A percentile compares a stretch with the other conserved stretches of the same genome.
Evolutionary conservation across 1,284 basidiomycete species (phyloP).

Genomic region (Puccinia hordei): DNA sequence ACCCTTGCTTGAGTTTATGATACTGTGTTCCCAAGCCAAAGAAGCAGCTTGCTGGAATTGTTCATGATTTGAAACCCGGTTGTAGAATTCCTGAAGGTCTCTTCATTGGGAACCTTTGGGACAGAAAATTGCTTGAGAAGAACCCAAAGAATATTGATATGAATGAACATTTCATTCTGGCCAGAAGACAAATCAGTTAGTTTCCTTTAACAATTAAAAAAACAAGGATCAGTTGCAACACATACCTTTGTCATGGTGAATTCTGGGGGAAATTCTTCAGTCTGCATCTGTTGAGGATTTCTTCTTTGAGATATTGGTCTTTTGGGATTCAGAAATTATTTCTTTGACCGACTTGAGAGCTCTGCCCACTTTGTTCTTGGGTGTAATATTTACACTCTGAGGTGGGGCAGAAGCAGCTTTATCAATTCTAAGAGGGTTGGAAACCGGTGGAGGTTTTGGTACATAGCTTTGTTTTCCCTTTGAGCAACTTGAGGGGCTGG

Average conservation of each 20-base stretch:
- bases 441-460: not conserved
- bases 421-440: not conserved
- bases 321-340: too few relatives aligned
- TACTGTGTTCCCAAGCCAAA: not conserved
- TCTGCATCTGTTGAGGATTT: too few relatives aligned
- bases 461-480: too few relatives aligned
- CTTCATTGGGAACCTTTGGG: not conserved
- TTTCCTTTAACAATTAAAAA: too few relatives aligned
- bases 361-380: not conserved
- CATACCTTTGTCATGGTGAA: slow-evolving; percentile 23
- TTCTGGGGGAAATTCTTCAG: slow-evolving; percentile 21
- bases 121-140: slow-evolving; percentile 13
- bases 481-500: too few relatives aligned
- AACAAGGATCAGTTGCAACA: not conserved
- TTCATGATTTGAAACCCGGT: not conserved
- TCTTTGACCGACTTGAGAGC: too few relatives aligned
- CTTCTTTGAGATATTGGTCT: too few relatives aligned
- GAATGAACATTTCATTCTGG: slow-evolving; percentile 16
- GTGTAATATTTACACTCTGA: not conserved
- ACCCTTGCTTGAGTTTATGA: slow-evolving; percentile 25
- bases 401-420: slow-evolving; percentile 10
- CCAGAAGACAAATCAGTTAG: not conserved
- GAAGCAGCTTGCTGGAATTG: not conserved
- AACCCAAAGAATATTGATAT: slow-evolving; percentile 44
- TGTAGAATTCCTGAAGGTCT: too few relatives aligned